Evolutionary conservation across 2,329 filamentous ascomycete species (phyloP), one percentile per base, ranked within the genome.

Genomic region (Colletotrichum godetiae): DNA sequence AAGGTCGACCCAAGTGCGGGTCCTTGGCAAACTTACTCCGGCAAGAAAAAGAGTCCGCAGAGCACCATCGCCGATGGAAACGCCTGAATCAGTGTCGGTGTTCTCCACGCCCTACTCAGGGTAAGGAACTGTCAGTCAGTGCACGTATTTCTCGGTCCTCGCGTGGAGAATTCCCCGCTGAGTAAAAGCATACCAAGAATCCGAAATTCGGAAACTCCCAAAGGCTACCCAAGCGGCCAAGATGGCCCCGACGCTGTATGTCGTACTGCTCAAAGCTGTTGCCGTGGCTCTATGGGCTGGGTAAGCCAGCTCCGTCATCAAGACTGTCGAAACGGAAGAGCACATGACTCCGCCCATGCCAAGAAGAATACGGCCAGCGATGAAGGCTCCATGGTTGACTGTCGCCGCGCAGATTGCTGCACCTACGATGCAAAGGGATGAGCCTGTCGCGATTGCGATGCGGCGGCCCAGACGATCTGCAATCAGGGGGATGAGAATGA

Each of bases 271-370:
- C 1, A 80, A 78, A 1, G 79, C 83, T 59, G 82, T 84, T 15
- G 79, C 78, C 15, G 74, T 75, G 2, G 71, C 74, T 42, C 74
- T 56, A 37, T 75, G 74, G 1, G 71, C 63, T 5, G 71, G 71
- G 29, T 75, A 74, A 0, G 74, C 74, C n/a, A 75, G 64, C 19
- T 75, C 74, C 12, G 74, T 75, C 12, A 90, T 84, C 68, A 89
- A 78, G 3, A 85, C 82, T 0, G 88, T 88, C 0, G 86, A 86
- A 0, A 86, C 84, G 29, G 88, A 85, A 59, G 88, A 88, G 0
- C 85, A 83, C 37, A 89, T 84, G 60, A 73, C 70, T 4, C 70
- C 67, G 3, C 85, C 85, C 64, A 84, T 81, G 5, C 85, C 85
- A 15, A 87, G 75, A n/a, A 86, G 78, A 11, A 85, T 80, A 5